Evolutionary conservation across 768 basidiomycete species (phyloP).

Genomic region (Boletus tylopilopsis): DNA sequence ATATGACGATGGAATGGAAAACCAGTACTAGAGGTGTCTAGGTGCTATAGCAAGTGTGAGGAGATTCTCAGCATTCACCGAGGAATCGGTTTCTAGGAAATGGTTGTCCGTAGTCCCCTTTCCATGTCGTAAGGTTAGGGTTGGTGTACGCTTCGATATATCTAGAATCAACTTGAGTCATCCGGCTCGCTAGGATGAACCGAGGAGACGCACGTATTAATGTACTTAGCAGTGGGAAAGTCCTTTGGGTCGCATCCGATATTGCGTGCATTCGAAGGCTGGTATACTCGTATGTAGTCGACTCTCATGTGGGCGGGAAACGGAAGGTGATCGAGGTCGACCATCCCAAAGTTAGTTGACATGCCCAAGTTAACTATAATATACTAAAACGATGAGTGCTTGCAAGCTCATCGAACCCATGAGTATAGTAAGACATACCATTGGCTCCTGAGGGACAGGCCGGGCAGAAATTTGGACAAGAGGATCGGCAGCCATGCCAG

Average conservation of each 20-base stretch:
- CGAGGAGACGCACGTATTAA: constrained; percentile 44
- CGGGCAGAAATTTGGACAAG: constrained; percentile 58
- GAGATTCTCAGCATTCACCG: constrained; percentile 34
- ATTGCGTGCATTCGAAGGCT: constrained; percentile 55
- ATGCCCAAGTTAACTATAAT: constrained; percentile 59
- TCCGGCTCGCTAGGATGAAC: background rate
- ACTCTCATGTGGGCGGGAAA: constrained; percentile 49
- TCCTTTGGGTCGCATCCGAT: constrained; percentile 68
- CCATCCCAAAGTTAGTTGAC: constrained; percentile 53
- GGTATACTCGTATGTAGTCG: constrained; percentile 71
- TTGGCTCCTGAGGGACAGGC: constrained; percentile 78
- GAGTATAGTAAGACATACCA: constrained; percentile 46
- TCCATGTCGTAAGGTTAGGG: constrained; percentile 44
- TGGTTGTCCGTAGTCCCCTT: constrained; percentile 39
- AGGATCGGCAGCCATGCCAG: constrained; percentile 63
- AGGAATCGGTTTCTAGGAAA: constrained; percentile 51
- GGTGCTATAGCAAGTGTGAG: background rate
- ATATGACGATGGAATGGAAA: background rate
- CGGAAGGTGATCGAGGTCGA: constrained; percentile 49
- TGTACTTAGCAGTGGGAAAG: constrained; percentile 72
- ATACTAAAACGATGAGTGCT: constrained; percentile 33
- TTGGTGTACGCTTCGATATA: constrained; percentile 71
- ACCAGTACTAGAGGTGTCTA: background rate
- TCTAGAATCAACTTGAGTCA: constrained; percentile 28
- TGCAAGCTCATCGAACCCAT: background rate